These are phyloP conservation scores for Glutinoglossum americanum DNA, from an alignment of 495 filamentous ascomycete species.

Conservation along the genomic window DNA sequence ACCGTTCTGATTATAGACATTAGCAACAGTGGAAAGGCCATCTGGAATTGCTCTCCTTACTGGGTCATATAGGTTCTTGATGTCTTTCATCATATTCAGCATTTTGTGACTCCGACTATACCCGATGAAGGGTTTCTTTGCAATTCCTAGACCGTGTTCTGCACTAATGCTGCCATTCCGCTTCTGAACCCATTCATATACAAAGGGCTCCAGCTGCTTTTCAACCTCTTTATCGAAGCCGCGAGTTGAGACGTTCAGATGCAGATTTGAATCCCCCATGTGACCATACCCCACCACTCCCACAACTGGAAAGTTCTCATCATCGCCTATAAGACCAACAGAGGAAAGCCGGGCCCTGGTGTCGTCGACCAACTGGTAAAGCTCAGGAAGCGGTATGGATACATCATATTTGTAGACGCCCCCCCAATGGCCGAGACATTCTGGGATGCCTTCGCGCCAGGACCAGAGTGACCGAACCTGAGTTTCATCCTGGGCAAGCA, in stretches of 20 bases:
- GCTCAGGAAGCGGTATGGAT: slow-evolving; percentile 70
- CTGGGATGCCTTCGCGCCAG: slow-evolving; percentile 84
- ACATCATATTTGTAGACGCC: slow-evolving; percentile 98
- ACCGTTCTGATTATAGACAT: slow-evolving; percentile 34
- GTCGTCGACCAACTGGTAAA: slow-evolving; percentile 80
- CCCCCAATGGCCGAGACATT: slow-evolving; percentile 71
- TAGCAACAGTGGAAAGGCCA: not conserved
- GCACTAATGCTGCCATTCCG: slow-evolving; percentile 82
- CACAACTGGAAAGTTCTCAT: slow-evolving; percentile 58
- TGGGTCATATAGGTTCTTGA: slow-evolving; percentile 82
- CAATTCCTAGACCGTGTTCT: slow-evolving; percentile 82
- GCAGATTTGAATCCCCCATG: slow-evolving; percentile 91
- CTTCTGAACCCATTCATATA: slow-evolving; percentile 88
- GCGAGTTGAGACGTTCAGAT: slow-evolving; percentile 68
- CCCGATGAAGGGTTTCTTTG: slow-evolving; percentile 84
- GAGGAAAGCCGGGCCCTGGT: slow-evolving; percentile 43
- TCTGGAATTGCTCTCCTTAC: slow-evolving; percentile 28
- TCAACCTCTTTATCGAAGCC: slow-evolving; percentile 77
- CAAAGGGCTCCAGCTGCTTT: slow-evolving; percentile 74
- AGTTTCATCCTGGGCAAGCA: slow-evolving; percentile 78
- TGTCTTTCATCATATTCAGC: slow-evolving; percentile 75
- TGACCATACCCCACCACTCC: slow-evolving; percentile 91
- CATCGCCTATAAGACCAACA: slow-evolving; percentile 56
- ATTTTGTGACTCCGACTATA: slow-evolving; percentile 78
- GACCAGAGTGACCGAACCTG: slow-evolving; percentile 71